Evolutionary conservation across 495 filamentous ascomycete genomes (phyloP).

Genomic region (Trypethelium eluteriae): DNA sequence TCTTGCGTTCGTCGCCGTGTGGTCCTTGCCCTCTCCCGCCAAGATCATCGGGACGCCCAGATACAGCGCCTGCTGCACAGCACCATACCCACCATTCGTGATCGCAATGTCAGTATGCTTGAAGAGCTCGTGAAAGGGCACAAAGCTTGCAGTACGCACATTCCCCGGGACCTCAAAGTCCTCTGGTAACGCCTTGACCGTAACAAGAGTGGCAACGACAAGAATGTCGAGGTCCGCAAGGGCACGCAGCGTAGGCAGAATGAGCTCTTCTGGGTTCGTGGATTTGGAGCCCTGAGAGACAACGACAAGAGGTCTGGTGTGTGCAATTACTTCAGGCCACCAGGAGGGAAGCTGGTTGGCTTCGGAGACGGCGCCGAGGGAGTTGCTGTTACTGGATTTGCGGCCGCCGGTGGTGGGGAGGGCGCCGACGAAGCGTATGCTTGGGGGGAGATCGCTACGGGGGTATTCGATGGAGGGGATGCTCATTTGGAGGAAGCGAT

Average conservation of each 20-base stretch:
- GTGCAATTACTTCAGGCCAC: not conserved
- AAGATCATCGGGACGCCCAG: slow-evolving; percentile 13
- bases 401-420: not conserved
- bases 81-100: slow-evolving; percentile 14
- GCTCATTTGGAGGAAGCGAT: slow-evolving; percentile 10
- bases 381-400: not conserved
- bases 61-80: slow-evolving; percentile 8
- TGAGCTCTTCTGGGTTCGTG: slow-evolving; percentile 11
- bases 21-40: slow-evolving; percentile 5
- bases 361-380: slow-evolving; percentile 4
- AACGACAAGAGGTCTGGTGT: not conserved
- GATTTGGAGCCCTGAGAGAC: slow-evolving; percentile 6
- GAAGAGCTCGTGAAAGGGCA: slow-evolving; percentile 15
- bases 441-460: not conserved
- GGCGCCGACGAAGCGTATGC: not conserved
- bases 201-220: not conserved
- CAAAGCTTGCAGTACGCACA: not conserved
- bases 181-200: not conserved
- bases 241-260: slow-evolving; percentile 8
- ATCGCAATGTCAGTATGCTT: slow-evolving; percentile 13
- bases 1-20: slow-evolving; percentile 9
- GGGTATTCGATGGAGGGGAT: slow-evolving; percentile 4
- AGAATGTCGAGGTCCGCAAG: slow-evolving; percentile 3
- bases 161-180: slow-evolving; percentile 6
- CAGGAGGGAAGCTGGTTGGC: not conserved